These are phyloP conservation scores for Chaetomiaceae sp. DNA, from an alignment of 2,329 filamentous ascomycete species.

Conservation along the genomic window DNA sequence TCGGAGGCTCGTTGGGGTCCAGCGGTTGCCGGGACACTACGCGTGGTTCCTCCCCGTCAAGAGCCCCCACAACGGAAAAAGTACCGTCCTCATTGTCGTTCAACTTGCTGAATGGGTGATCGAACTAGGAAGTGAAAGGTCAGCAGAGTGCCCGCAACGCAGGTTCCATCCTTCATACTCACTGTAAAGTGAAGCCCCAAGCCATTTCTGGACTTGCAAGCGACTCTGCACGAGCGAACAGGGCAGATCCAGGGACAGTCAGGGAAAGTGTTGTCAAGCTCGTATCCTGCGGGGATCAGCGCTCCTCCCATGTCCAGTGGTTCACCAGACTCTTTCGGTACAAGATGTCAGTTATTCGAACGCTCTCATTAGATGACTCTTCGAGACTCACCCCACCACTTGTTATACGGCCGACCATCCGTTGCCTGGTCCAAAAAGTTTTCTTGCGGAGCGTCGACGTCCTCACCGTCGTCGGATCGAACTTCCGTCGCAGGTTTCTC, in stretches of 20 bases:
- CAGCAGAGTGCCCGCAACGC: too few relatives aligned
- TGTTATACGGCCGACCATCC: conserved; percentile 4
- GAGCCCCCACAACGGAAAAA: conserved; percentile 14
- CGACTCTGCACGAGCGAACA: conserved; percentile 13
- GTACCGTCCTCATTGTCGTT: conserved; percentile 23
- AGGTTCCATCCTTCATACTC: too few relatives aligned
- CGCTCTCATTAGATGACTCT: too few relatives aligned
- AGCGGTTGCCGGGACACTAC: conserved; percentile 13
- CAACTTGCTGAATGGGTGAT: conserved; percentile 1
- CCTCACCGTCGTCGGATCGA: background rate
- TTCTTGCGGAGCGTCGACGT: background rate
- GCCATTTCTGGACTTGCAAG: conserved; percentile 2
- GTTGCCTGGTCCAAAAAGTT: background rate
- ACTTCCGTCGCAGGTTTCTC: background rate
- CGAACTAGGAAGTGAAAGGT: too few relatives aligned
- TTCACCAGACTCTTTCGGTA: background rate
- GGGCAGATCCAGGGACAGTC: conserved; percentile 14
- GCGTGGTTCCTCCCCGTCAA: background rate
- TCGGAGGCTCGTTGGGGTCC: conserved; percentile 6
- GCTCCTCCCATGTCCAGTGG: conserved; percentile 5
- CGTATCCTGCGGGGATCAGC: conserved; percentile 13
- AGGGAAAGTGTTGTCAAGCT: background rate
- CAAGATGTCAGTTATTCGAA: too few relatives aligned
- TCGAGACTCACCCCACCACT: conserved; percentile 13
- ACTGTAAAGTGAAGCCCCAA: conserved; percentile 14